Evolutionary conservation across 768 basidiomycete species (phyloP), one percentile per base, ranked within the genome.

Genomic region (Neoboletus magnificus): DNA sequence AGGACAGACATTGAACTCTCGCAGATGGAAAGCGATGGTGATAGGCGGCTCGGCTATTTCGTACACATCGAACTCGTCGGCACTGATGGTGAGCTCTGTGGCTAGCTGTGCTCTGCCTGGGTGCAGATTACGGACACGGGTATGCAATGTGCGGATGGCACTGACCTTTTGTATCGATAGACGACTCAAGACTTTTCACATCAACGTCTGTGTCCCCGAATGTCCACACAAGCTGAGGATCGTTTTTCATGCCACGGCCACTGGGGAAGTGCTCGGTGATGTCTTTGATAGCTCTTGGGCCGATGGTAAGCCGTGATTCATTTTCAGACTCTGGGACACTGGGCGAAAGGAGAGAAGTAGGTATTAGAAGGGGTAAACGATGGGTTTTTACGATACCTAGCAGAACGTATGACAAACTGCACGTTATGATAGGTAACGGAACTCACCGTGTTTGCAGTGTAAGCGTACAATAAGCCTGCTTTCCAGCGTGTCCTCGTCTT

Each of bases 361-460:
- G 80, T 3, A 80, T 76, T 45, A 82, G 75, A 18, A 93, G 72
- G 18, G 84, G 75, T 11, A 93, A 72, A 18, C 85, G 81, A 71
- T 93, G 91, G 0, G 91, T 93, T 72, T 92, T 93, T 13, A 88
- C 73, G 51, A 93, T 84, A 41, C 89, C 91, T 93, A 50, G 23
- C 29, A 20, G 18, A 4, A 48, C 43, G 50, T 48, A 63, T 59
- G 58, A 50, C 42, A 51, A 54, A 22, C 25, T 42, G 56, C 57
- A 50, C 54, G 13, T 36, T 25, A 25, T 44, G n/a, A 27, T 4
- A 30, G 25, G 32, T 37, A 45, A 20, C 10, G 1, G 36, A 12
- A 59, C 74, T 59, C 66, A 89, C 91, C 91, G 61, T 92, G 87
- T 75, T 93, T 92, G 70, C 91, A 93, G 62, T 89, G 79, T 48